Evolutionary conservation across 371 early-diverging fungal genomes (phyloP).

Genomic region (Zancudomyces culisetae): DNA sequence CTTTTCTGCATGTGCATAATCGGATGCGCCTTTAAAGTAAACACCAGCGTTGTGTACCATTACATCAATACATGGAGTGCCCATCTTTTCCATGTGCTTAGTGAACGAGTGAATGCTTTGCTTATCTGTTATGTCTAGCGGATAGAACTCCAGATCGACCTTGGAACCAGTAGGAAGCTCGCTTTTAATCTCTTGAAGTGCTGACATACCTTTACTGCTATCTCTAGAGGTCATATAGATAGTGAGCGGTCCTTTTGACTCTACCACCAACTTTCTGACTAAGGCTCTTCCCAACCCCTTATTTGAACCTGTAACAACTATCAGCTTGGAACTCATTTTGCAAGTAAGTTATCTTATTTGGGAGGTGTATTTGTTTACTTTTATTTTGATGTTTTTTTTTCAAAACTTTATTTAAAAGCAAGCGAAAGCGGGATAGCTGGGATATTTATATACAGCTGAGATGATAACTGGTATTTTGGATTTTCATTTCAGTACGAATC

Average conservation of each 20-base stretch:
- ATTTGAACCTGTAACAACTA: constrained; percentile 21
- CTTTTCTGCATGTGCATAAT: constrained; percentile 6
- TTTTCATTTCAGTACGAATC: too few relatives aligned
- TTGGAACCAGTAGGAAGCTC: constrained; percentile 5
- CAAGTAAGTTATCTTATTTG: too few relatives aligned
- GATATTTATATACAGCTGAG: too few relatives aligned
- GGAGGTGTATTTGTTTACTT: too few relatives aligned
- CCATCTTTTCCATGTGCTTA: constrained; percentile 14
- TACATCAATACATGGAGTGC: constrained; percentile 14
- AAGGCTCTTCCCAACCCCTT: constrained; percentile 21
- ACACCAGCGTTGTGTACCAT: constrained; percentile 22
- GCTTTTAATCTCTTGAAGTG: constrained; percentile 15
- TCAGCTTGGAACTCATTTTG: too few relatives aligned
- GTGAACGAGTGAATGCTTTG: constrained; percentile 12
- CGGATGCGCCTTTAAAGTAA: too few relatives aligned
- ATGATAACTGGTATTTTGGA: too few relatives aligned
- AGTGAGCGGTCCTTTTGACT: constrained; percentile 10
- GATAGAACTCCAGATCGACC: constrained; percentile 20
- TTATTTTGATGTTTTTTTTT: too few relatives aligned
- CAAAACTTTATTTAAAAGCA: too few relatives aligned
- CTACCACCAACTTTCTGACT: constrained; percentile 6
- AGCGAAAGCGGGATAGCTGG: too few relatives aligned
- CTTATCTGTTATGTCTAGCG: constrained; percentile 13
- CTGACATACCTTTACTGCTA: too few relatives aligned
- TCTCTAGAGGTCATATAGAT: constrained; percentile 16